Evolutionary conservation across 106 monocot genomes (phyloP).

Genomic region (Phalaenopsis aphrodite): DNA sequence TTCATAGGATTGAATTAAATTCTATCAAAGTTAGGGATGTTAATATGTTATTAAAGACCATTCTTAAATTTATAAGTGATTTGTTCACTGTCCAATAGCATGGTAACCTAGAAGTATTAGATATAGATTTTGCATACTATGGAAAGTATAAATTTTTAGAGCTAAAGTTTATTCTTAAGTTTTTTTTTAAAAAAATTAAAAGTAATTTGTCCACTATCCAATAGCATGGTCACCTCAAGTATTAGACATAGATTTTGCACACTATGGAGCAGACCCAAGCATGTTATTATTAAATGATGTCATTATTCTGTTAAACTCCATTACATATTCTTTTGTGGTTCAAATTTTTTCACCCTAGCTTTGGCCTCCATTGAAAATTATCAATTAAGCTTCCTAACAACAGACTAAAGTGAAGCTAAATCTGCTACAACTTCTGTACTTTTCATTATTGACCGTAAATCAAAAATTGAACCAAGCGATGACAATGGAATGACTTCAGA

Average conservation of each 20-base stretch:
- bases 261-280: not conserved
- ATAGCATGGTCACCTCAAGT: too few relatives aligned
- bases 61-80: not conserved
- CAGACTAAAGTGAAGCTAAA: slow-evolving; percentile 44
- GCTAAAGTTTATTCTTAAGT: too few relatives aligned
- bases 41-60: too few relatives aligned
- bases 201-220: not conserved
- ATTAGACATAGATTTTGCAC: too few relatives aligned
- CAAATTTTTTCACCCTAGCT: slow-evolving; percentile 47
- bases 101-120: not conserved
- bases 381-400: slow-evolving; percentile 36
- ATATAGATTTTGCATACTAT: not conserved
- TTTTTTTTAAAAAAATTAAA: too few relatives aligned
- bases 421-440: slow-evolving; percentile 50
- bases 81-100: not conserved
- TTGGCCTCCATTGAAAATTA: slow-evolving; percentile 39
- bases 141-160: too few relatives aligned
- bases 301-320: not conserved
- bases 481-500: slow-evolving; percentile 27
- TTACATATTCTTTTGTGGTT: not conserved
- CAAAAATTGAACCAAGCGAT: slow-evolving; percentile 32
- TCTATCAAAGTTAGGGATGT: too few relatives aligned
- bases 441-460: slow-evolving; percentile 40
- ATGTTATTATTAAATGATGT: not conserved
- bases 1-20: too few relatives aligned